A percentile compares a stretch with the other conserved stretches of the same genome.
phyloP scores from a whole-genome alignment of 1,284 basidiomycete genomes.

The Moesziomyces globuligerus region DNA sequence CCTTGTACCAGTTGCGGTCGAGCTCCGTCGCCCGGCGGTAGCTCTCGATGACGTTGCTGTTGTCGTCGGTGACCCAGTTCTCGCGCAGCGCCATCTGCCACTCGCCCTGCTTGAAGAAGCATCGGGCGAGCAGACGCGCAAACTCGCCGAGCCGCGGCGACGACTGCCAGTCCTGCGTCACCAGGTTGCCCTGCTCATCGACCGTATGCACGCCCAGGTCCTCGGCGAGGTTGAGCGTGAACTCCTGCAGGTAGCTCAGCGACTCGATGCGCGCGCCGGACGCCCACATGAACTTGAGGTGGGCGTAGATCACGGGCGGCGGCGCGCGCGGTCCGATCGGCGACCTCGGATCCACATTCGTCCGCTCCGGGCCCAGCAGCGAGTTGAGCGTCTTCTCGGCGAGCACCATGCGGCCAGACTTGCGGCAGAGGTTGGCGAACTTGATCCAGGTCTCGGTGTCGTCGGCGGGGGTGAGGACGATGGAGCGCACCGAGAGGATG shows the following conservation, averaged over 20 bases:
- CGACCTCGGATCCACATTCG: slow-evolving; percentile 46
- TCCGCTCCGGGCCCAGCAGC: slow-evolving; percentile 61
- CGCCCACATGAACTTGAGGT: slow-evolving; percentile 97
- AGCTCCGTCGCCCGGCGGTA: slow-evolving; percentile 90
- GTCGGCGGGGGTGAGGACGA: slow-evolving; percentile 92
- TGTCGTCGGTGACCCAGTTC: slow-evolving; percentile 73
- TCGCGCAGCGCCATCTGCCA: slow-evolving; percentile 86
- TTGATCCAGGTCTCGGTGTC: slow-evolving; percentile 98
- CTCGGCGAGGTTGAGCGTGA: slow-evolving; percentile 76
- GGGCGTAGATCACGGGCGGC: slow-evolving; percentile 95
- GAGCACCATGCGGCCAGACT: slow-evolving; percentile 83
- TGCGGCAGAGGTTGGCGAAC: slow-evolving; percentile 87
- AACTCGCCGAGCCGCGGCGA: slow-evolving; percentile 74
- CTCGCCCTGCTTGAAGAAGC: slow-evolving; percentile 95
- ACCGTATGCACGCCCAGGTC: slow-evolving; percentile 76
- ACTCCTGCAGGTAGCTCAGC: slow-evolving; percentile 84
- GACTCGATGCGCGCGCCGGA: slow-evolving; percentile 81
- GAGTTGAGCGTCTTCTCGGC: slow-evolving; percentile 95
- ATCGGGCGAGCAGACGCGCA: slow-evolving; percentile 89
- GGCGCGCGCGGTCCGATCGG: slow-evolving; percentile 71
- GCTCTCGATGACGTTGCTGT: slow-evolving; percentile 71
- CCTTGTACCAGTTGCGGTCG: slow-evolving; percentile 96
- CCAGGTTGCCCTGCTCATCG: slow-evolving; percentile 57
- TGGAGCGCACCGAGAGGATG: slow-evolving; percentile 91
- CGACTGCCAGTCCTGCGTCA: slow-evolving; percentile 59